These are phyloP conservation scores for Sporothrix mexicana DNA, from an alignment of 2,329 filamentous ascomycete species.

Conservation along the genomic window DNA sequence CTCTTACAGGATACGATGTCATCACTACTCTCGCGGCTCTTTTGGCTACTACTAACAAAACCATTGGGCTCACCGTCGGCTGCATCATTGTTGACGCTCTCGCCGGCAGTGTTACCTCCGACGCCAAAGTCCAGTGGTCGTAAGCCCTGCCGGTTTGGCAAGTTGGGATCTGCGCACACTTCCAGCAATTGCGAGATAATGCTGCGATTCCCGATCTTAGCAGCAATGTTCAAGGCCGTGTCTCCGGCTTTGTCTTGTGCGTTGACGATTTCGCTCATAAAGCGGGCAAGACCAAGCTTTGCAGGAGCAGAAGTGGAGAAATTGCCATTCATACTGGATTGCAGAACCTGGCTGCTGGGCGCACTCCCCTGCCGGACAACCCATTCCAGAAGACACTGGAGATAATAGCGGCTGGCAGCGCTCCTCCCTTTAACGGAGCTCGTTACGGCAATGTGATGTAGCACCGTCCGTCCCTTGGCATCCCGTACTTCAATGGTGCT, in stretches of 20 bases:
- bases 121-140: conserved; percentile 95
- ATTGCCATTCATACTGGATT: conserved; percentile 36
- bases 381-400: conserved; percentile 93
- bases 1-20: conserved; percentile 79
- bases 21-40: conserved; percentile 73
- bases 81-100: conserved; percentile 51
- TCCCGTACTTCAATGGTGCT: conserved; percentile 91
- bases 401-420: conserved; percentile 90
- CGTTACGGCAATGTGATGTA: conserved; percentile 95
- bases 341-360: conserved; percentile 50
- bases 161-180: conserved; percentile 90
- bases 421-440: conserved; percentile 94
- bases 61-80: conserved; percentile 52
- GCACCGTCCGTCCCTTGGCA: conserved; percentile 84
- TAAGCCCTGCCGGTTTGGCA: conserved; percentile 87
- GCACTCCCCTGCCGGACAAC: conserved; percentile 78
- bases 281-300: conserved; percentile 85
- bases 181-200: conserved; percentile 97
- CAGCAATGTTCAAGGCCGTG: conserved; percentile 91
- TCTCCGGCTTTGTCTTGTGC: conserved; percentile 92
- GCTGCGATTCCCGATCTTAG: conserved; percentile 87
- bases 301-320: conserved; percentile 49
- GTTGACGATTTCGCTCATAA: conserved; percentile 97
- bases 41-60: conserved; percentile 55
- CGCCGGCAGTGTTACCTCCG: conserved; percentile 65